phyloP scores from a whole-genome alignment of 2,329 filamentous ascomycete species.

The Tolypocladium inflatum region DNA sequence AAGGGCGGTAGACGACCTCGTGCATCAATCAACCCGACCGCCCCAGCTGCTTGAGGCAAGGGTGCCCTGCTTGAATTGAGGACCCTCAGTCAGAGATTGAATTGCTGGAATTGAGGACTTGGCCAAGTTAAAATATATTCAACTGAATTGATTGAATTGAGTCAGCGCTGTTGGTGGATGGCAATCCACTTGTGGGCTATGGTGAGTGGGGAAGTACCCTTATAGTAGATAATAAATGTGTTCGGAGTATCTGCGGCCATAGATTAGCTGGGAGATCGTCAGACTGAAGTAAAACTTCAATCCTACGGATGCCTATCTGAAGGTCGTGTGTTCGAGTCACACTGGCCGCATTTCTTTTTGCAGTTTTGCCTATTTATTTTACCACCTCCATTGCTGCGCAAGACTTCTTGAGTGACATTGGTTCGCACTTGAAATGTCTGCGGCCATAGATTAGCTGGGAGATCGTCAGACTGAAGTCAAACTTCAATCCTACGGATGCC shows the following conservation, averaged over 20 bases:
- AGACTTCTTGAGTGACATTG: neutral
- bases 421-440: conserved; percentile 1
- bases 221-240: neutral
- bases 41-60: too few relatives aligned
- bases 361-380: neutral
- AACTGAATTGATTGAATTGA: too few relatives aligned
- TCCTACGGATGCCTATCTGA: conserved; percentile 17
- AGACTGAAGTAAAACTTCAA: conserved; percentile 18
- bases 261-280: conserved; percentile 19
- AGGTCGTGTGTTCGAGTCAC: conserved; percentile 19
- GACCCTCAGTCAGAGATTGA: too few relatives aligned
- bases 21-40: neutral
- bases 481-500: conserved; percentile 17
- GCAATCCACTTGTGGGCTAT: too few relatives aligned
- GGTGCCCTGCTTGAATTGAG: too few relatives aligned
- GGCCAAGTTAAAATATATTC: too few relatives aligned
- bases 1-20: too few relatives aligned
- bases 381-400: too few relatives aligned
- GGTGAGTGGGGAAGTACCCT: neutral
- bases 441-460: conserved; percentile 19
- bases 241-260: conserved; percentile 12
- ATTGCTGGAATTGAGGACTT: too few relatives aligned
- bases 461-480: conserved; percentile 18
- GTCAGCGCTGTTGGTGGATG: too few relatives aligned
- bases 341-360: conserved; percentile 15